Evolutionary conservation across 2,329 filamentous ascomycete species (phyloP), one percentile per base, ranked within the genome.

Genomic region (Neonectria neomacrospora): DNA sequence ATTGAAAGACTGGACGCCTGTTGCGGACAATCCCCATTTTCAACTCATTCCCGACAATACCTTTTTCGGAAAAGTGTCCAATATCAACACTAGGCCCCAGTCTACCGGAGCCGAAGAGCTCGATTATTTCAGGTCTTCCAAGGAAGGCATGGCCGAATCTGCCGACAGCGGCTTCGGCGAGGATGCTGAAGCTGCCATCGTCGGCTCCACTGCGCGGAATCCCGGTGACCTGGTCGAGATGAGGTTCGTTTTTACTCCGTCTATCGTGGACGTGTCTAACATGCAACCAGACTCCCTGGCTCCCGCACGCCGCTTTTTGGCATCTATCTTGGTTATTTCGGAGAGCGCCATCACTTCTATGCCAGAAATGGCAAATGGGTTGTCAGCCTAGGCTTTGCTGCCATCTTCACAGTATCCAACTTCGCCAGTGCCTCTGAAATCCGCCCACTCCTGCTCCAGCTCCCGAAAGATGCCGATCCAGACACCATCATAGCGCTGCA

Each of bases 201-300:
- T 77, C 26, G 73, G 73, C 7, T 66, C 73, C 11, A 72, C 69
- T 26, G 66, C 70, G 1, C 69, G 71, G 12, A 66, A 63, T n/a
- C 75, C 82, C 2, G 85, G 85, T 44, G 85, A 87, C 66, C 73
- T 88, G 47, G 77, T 88, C 23, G 85, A 87, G 68, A 67, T 86
- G 63, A 78, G 74, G 80, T 81, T 65, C 54, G 73, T 32, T 9
- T 20, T 34, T 30, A 3, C 18, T 22, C 14, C 10, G 18, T 23
- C 22, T 20, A 9, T 5, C 12, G 37, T 26, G 11, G 7, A 12
- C 22, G 7, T 23, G 12, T 51, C 64, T 73, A n/a, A 74, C 64
- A n/a, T 12, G 26, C 8, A 6, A 11, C 9, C 37, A 75, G 73
- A 42, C 74, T 74, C 30, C 68, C 75, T 9, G 74, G 77, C n/a